Evolutionary conservation across 78 protist genomes (phyloP).

Genomic region (Parvularia atlantis): DNA sequence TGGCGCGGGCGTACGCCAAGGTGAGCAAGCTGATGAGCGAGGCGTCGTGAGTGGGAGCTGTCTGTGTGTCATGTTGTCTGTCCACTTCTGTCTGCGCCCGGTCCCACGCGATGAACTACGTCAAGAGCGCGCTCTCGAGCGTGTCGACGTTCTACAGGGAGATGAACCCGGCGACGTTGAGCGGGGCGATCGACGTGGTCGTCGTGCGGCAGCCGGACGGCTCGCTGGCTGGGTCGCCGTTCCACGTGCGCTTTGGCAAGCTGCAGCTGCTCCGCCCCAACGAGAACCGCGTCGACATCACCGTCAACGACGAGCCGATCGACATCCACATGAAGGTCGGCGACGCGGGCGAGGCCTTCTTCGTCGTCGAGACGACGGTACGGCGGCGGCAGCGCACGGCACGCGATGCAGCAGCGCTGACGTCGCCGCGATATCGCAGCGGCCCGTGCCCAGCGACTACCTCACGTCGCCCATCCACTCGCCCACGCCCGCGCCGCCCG

Average conservation of each 20-base stretch:
- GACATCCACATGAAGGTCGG: slow-evolving; percentile 69
- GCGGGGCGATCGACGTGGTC: slow-evolving; percentile 82
- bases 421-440: neutral
- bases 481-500: too few species aligned
- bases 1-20: too few species aligned
- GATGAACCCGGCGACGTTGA: slow-evolving; percentile 67
- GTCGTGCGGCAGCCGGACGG: slow-evolving; percentile 70
- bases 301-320: slow-evolving; percentile 50
- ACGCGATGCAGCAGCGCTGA: too few species aligned
- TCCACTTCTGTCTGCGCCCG: too few species aligned
- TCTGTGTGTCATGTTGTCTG: too few species aligned
- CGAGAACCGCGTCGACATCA: slow-evolving; percentile 45
- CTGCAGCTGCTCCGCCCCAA: slow-evolving; percentile 44
- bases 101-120: neutral
- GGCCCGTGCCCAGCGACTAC: neutral
- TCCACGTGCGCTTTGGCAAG: slow-evolving; percentile 87
- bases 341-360: slow-evolving; percentile 75
- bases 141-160: neutral
- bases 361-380: too few species aligned
- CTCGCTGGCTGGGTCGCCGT: slow-evolving; percentile 56
- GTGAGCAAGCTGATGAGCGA: too few species aligned
- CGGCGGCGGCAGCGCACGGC: too few species aligned
- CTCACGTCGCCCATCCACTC: neutral
- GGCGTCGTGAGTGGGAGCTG: too few species aligned
- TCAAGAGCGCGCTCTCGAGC: neutral